Evolutionary conservation across 805 yeast genomes (phyloP).

Genomic region (Lipomyces mesembrius): DNA sequence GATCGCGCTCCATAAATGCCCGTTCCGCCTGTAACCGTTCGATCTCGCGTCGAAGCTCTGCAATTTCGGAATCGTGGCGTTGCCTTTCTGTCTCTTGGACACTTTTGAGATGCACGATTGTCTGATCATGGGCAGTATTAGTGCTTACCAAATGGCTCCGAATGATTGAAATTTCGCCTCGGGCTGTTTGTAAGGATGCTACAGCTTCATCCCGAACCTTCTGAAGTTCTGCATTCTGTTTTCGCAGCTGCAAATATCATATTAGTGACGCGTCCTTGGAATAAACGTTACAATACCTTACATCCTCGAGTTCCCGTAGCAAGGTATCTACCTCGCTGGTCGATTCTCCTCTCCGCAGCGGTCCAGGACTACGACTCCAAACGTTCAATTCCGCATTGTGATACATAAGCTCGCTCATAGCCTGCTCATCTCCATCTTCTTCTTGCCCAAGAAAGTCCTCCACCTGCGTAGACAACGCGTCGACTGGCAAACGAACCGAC

Average conservation of each 20-base stretch:
- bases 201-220: constrained; percentile 40
- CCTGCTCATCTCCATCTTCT: constrained; percentile 35
- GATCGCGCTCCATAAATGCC: constrained; percentile 58
- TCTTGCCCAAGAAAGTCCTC: constrained; percentile 3
- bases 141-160: constrained; percentile 62
- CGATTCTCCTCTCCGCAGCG: not conserved
- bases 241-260: constrained; percentile 8
- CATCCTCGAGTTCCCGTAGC: not conserved
- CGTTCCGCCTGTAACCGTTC: constrained; percentile 59
- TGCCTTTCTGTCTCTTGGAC: constrained; percentile 37
- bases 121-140: constrained; percentile 40
- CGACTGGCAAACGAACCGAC: not conserved
- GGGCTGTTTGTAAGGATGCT: constrained; percentile 55
- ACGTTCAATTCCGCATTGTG: not conserved
- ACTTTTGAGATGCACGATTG: constrained; percentile 40
- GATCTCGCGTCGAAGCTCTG: constrained; percentile 50
- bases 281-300: not conserved
- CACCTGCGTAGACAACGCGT: not conserved
- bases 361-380: not conserved
- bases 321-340: not conserved
- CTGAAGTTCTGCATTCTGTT: constrained; percentile 24
- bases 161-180: constrained; percentile 82
- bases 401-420: not conserved
- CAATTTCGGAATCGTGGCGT: constrained; percentile 48
- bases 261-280: not conserved